Conservation (phyloP, 495 filamentous ascomycete genomes). For the Parathielavia appendiculata region DNA sequence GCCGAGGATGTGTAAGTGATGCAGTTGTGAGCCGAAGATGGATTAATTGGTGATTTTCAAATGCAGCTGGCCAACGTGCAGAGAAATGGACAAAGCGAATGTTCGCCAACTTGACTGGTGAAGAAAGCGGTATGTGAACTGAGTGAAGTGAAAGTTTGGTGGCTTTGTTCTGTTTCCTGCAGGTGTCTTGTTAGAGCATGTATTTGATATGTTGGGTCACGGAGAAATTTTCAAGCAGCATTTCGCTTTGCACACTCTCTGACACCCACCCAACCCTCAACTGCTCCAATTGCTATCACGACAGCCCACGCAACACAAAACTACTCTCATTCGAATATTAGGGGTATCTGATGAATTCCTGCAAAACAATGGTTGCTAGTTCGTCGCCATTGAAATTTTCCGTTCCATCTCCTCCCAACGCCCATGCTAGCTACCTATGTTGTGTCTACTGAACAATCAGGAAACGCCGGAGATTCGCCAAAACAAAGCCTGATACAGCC, state of each 20-base stretch:
- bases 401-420: conserved; percentile 4
- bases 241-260: background rate
- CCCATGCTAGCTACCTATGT: background rate
- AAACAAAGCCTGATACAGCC: background rate
- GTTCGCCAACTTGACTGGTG: conserved; percentile 19
- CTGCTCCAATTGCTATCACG: background rate
- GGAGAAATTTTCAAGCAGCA: conserved; percentile 12
- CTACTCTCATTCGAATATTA: background rate
- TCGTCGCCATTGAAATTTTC: background rate
- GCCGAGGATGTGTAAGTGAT: conserved; percentile 15
- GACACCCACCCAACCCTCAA: conserved; percentile 1
- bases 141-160: background rate
- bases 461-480: background rate
- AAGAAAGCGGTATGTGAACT: no score
- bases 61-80: conserved; percentile 27
- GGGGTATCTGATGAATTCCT: background rate
- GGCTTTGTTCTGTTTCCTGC: background rate
- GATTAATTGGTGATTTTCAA: conserved; percentile 1
- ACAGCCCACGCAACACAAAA: background rate
- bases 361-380: background rate
- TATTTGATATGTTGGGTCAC: conserved; percentile 21
- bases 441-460: background rate
- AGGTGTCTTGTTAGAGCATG: background rate
- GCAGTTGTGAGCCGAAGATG: conserved; percentile 3
- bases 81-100: background rate